Conservation (phyloP, 306 rosid species). For the Prunus davidiana region DNA sequence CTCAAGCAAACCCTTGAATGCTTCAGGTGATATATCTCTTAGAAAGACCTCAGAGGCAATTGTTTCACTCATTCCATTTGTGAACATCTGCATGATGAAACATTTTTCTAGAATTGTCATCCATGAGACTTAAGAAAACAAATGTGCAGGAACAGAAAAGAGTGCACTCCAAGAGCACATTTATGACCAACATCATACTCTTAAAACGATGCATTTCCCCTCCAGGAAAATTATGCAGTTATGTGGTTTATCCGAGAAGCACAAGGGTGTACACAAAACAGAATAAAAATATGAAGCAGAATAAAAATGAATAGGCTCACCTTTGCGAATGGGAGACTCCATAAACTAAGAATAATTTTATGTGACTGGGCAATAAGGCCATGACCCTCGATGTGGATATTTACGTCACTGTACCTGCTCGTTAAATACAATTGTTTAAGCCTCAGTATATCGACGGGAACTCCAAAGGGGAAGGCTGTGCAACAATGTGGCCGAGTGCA, state of each 20-base stretch:
- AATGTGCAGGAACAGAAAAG: not conserved
- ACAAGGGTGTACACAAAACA: constrained; percentile 1
- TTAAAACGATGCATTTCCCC: not conserved
- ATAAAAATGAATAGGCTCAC: constrained; percentile 35
- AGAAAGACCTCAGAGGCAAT: constrained; percentile 62
- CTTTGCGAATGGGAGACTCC: constrained; percentile 92
- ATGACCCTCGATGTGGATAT: constrained; percentile 54
- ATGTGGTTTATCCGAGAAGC: not conserved
- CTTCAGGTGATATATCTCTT: constrained; percentile 80
- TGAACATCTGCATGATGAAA: constrained; percentile 74
- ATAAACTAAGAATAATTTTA: constrained; percentile 79
- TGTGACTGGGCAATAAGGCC: constrained; percentile 66
- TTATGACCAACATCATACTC: not conserved
- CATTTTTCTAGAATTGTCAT: constrained; percentile 2
- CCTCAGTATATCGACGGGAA: constrained; percentile 50
- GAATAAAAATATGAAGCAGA: not conserved
- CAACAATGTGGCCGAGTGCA: constrained; percentile 51
- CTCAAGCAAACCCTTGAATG: constrained; percentile 70
- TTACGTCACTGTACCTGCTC: constrained; percentile 69
- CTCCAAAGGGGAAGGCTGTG: constrained; percentile 58
- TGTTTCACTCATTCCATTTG: constrained; percentile 98
- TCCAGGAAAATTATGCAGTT: not conserved
- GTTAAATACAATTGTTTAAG: constrained; percentile 57
- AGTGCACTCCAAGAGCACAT: not conserved
- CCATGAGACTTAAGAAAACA: not conserved